Evolutionary conservation across 768 basidiomycete species (phyloP).

Genomic region (Gymnopilus junonius): DNA sequence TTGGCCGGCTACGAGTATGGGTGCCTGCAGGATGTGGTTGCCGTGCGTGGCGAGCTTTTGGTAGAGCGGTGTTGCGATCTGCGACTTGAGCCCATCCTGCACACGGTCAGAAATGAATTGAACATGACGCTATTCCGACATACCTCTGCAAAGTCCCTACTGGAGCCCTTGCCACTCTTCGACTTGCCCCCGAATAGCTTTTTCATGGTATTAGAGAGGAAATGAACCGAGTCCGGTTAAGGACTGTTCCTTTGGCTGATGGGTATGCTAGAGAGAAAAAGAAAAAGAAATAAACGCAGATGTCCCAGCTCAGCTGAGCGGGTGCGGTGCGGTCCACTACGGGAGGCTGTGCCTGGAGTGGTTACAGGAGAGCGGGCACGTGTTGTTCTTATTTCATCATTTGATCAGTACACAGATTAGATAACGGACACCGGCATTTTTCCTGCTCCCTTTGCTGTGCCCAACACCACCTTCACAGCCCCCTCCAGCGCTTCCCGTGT

Average conservation of each 20-base stretch:
- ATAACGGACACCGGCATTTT: constrained; percentile 14
- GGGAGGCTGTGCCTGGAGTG: constrained; percentile 18
- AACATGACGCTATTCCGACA: neutral
- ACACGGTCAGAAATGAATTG: neutral
- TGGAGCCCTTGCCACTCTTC: constrained; percentile 32
- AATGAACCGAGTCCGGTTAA: constrained; percentile 1
- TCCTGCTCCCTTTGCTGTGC: constrained; percentile 19
- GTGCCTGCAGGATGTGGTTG: constrained; percentile 20
- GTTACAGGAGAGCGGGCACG: constrained; percentile 18
- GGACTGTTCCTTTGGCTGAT: constrained; percentile 1
- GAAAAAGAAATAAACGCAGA: neutral
- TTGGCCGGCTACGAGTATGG: constrained; percentile 2
- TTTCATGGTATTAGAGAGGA: constrained; percentile 46
- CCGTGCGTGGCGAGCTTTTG: constrained; percentile 39
- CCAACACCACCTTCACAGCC: constrained; percentile 48
- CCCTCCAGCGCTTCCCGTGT: constrained; percentile 54
- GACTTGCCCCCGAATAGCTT: constrained; percentile 57
- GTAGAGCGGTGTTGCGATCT: constrained; percentile 40
- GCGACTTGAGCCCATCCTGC: constrained; percentile 21
- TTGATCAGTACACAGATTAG: too few relatives aligned
- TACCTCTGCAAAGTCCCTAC: constrained; percentile 39
- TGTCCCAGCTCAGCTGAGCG: neutral
- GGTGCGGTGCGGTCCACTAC: neutral
- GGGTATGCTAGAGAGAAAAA: neutral
- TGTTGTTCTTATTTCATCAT: neutral